Percentiles rank a stretch among this genome's conserved stretches.
These are phyloP conservation scores for Kandelia obovata DNA, from an alignment of 345 rosid genomes.

Conservation along the genomic window DNA sequence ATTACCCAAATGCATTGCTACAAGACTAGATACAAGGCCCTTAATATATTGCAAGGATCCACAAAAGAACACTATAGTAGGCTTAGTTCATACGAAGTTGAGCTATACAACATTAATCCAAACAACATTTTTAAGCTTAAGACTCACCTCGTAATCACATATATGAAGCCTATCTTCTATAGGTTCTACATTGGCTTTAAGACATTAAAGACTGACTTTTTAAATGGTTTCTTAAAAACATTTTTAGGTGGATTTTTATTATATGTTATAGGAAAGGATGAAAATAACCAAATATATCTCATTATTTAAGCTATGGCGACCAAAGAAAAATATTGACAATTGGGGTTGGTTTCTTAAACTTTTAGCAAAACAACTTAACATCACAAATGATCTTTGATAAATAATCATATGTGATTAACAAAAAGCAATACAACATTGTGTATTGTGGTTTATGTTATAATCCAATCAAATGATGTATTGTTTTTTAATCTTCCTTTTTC, in stretches of 20 bases:
- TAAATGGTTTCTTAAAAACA: background rate
- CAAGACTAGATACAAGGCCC: no score
- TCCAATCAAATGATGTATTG: no score
- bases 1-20: no score
- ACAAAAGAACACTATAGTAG: no score
- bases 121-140: no score
- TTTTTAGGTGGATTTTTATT: background rate
- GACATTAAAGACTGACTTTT: background rate
- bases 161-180: background rate
- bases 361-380: background rate
- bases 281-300: background rate
- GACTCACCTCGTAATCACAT: no score
- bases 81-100: no score
- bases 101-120: no score
- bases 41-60: no score
- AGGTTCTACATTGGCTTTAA: background rate
- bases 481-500: background rate
- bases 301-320: background rate
- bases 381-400: background rate
- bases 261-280: background rate
- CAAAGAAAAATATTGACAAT: background rate
- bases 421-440: no score
- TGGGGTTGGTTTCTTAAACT: background rate
- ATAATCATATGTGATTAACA: background rate
- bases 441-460: no score